These are phyloP conservation scores for Blastocrithidia nonstop DNA, from an alignment of 208 protist species.

Conservation along the genomic window DNA sequence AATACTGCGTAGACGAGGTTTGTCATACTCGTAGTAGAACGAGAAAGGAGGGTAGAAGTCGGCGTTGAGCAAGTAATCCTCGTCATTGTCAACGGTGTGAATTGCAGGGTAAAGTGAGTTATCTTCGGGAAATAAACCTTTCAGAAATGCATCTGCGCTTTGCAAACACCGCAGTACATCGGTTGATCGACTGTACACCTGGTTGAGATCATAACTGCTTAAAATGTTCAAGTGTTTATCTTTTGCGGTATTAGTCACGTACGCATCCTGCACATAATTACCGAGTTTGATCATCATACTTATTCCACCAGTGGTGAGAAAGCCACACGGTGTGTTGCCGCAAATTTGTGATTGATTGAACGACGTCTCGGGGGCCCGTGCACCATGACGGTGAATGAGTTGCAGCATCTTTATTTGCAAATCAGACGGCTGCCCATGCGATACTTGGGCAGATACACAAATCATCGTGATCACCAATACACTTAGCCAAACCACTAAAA, in stretches of 20 bases:
- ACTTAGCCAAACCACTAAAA: too few species aligned
- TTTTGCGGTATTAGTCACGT: too few species aligned
- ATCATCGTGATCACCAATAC: too few species aligned
- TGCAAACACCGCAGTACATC: slow-evolving; percentile 38
- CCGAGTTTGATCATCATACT: slow-evolving; percentile 25
- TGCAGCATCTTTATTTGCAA: neutral
- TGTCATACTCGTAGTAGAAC: slow-evolving; percentile 6
- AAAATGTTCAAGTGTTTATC: too few species aligned
- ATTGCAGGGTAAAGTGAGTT: slow-evolving; percentile 5
- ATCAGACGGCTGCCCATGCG: neutral
- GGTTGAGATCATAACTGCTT: slow-evolving; percentile 37
- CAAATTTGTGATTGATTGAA: slow-evolving; percentile 31
- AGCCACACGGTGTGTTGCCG: slow-evolving; percentile 24
- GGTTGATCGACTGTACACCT: slow-evolving; percentile 37
- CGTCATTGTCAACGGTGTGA: slow-evolving; percentile 7
- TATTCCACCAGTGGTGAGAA: slow-evolving; percentile 20
- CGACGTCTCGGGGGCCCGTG: slow-evolving; percentile 11
- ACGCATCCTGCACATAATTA: slow-evolving; percentile 13
- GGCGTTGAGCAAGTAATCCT: slow-evolving; percentile 8
- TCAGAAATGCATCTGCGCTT: slow-evolving; percentile 21
- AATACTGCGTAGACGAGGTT: neutral
- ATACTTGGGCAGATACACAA: neutral
- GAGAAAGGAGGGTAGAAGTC: slow-evolving; percentile 5
- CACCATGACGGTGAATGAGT: slow-evolving; percentile 40
- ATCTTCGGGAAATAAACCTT: slow-evolving; percentile 16